Evolutionary conservation across 108 stramenopile genomes (phyloP), one percentile per base, ranked within the genome.

Genomic region (Seminavis robusta): DNA sequence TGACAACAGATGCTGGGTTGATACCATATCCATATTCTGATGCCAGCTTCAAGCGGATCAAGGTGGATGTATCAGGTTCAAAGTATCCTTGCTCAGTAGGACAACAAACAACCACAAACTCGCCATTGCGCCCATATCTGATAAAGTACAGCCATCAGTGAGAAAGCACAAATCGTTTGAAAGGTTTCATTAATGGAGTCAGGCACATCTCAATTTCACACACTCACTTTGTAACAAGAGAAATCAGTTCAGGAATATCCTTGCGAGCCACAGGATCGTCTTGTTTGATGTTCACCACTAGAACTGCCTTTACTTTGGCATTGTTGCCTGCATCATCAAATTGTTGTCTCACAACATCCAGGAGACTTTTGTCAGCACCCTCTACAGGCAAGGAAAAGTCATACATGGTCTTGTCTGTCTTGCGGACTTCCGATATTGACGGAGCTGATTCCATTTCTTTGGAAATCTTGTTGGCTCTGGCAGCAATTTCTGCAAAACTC

Each of bases 61-160:
- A 52, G n/a, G 78, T 71, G 8, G 86, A 88, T 21, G 92, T 94
- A 57, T 94, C 92, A 16, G 92, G 92, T 68, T 94, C 92, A 69
- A 86, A 94, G 52, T 94, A 94, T 8, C 92, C 92, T 58, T 94
- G 92, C 44, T 94, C 92, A 30, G 84, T 88, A 28, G 92, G 92
- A n/a, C 80, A 77, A 30, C 78, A n/a, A 21, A 94, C 62, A 30
- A 94, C 86, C 1, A 71, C 84, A 51, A 92, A 83, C 38, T 85
- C 82, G 15, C 86, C 81, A 21, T 65, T 52, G 40, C 69, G n/a
- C n/a, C n/a, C n/a, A n/a, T n/a, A n/a, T n/a, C n/a, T n/a, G n/a
- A n/a, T n/a, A n/a, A n/a, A n/a, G n/a, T n/a, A n/a, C n/a, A n/a
- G n/a, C n/a, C n/a, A n/a, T n/a, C n/a, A n/a, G n/a, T n/a, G n/a